Percentiles rank a stretch among this genome's conserved stretches.
Conservation (phyloP, 2,329 filamentous ascomycete species). For the Trichophyton simii region DNA sequence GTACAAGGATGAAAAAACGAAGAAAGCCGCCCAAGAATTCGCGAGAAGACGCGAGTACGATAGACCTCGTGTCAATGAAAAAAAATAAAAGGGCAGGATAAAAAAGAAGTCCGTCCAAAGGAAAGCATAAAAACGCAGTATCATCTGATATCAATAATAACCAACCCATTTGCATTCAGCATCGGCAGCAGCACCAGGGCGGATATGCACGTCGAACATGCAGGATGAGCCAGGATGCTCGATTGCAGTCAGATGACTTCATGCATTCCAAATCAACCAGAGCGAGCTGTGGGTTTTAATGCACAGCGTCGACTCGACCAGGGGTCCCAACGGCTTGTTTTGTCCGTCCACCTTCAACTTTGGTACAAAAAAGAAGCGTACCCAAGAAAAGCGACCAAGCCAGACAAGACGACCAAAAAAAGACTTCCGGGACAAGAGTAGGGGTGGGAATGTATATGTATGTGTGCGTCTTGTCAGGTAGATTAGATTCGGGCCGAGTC, state of each 20-base stretch:
- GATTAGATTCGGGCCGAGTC: slow-evolving; percentile 3
- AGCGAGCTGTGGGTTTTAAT: neutral
- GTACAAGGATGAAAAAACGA: neutral
- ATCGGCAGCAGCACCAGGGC: neutral
- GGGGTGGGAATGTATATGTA: neutral
- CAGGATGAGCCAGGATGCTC: neutral
- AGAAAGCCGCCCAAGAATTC: neutral
- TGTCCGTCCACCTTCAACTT: neutral
- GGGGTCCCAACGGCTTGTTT: neutral
- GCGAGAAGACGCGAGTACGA: neutral
- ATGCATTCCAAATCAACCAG: neutral
- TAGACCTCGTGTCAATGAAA: neutral
- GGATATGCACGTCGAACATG: neutral
- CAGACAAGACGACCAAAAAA: no score
- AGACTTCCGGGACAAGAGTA: neutral
- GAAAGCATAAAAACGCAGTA: neutral
- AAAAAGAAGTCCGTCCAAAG: neutral
- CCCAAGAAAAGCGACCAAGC: neutral
- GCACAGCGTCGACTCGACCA: neutral
- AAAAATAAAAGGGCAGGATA: neutral
- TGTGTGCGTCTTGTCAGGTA: neutral
- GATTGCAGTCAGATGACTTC: slow-evolving; percentile 3
- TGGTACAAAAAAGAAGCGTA: neutral
- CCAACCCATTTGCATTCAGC: neutral
- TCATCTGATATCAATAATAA: neutral